Conservation (phyloP, 2,329 filamentous ascomycete genomes). For the Venturia carpophila region DNA sequence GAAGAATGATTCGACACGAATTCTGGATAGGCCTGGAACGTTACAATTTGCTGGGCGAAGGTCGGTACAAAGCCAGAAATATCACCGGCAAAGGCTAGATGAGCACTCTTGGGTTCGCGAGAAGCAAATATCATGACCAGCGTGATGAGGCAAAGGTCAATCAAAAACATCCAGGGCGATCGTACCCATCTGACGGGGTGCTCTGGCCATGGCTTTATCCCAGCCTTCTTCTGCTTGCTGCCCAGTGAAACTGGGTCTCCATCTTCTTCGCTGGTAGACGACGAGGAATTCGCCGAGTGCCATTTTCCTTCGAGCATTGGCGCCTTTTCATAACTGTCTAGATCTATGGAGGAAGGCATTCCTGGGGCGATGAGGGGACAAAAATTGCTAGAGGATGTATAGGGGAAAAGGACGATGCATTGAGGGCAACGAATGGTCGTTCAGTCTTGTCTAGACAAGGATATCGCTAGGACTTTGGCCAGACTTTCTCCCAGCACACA, state of each 20-base stretch:
- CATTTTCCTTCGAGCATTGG: slow-evolving; percentile 12
- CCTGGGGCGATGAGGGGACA: not conserved
- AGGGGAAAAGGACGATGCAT: not conserved
- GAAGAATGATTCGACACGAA: slow-evolving; percentile 18
- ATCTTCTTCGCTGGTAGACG: slow-evolving; percentile 4
- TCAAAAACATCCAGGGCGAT: slow-evolving; percentile 16
- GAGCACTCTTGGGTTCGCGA: slow-evolving; percentile 1
- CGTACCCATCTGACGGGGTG: slow-evolving; percentile 4
- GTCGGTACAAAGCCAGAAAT: slow-evolving; percentile 14
- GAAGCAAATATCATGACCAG: slow-evolving; percentile 14
- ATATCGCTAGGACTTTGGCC: not conserved
- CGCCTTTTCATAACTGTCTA: slow-evolving; percentile 12
- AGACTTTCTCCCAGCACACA: not conserved
- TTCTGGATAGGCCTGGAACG: slow-evolving; percentile 14
- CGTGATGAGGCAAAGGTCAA: slow-evolving; percentile 10
- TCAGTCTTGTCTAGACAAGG: not conserved
- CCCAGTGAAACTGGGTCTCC: not conserved
- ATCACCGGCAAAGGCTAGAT: slow-evolving; percentile 10
- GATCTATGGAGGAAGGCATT: slow-evolving; percentile 15
- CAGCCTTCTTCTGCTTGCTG: not conserved
- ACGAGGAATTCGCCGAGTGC: not conserved
- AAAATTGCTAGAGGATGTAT: not conserved
- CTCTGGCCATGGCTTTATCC: not conserved
- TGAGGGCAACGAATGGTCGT: not conserved
- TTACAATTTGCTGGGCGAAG: slow-evolving; percentile 9